Percentiles rank a stretch among this genome's conserved stretches.
phyloP scores from a whole-genome alignment of 331 rosid genomes.

The Pyracantha coccinea region DNA sequence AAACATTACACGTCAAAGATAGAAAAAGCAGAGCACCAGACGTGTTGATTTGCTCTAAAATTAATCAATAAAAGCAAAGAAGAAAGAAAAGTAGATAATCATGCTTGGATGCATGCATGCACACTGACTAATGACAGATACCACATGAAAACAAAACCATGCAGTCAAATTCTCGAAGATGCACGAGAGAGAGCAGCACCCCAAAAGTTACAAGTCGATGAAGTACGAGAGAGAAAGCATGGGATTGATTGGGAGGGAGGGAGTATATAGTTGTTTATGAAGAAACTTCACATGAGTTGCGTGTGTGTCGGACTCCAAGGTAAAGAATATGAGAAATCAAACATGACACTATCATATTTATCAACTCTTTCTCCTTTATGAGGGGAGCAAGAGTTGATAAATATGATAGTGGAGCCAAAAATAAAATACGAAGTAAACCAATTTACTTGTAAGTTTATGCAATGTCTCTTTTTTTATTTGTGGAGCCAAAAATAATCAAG shows the following conservation, averaged over 20 bases:
- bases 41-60: background rate
- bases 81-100: background rate
- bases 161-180: background rate
- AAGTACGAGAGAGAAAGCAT: background rate
- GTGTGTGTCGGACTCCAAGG: slow-evolving; percentile 37
- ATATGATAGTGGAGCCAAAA: no score
- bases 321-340: background rate
- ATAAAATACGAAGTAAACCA: no score
- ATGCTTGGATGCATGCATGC: background rate
- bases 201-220: background rate
- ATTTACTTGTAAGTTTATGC: no score
- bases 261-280: background rate
- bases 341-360: background rate
- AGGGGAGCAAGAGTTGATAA: background rate
- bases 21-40: background rate
- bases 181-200: background rate
- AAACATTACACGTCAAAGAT: background rate
- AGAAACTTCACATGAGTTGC: slow-evolving; percentile 34
- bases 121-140: background rate
- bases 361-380: background rate
- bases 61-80: background rate
- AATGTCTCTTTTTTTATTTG: no score
- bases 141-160: background rate
- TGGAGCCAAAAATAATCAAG: no score
- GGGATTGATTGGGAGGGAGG: background rate